Evolutionary conservation across 441 rosid genomes (phyloP).

Genomic region (Rhodomyrtus psidioides): DNA sequence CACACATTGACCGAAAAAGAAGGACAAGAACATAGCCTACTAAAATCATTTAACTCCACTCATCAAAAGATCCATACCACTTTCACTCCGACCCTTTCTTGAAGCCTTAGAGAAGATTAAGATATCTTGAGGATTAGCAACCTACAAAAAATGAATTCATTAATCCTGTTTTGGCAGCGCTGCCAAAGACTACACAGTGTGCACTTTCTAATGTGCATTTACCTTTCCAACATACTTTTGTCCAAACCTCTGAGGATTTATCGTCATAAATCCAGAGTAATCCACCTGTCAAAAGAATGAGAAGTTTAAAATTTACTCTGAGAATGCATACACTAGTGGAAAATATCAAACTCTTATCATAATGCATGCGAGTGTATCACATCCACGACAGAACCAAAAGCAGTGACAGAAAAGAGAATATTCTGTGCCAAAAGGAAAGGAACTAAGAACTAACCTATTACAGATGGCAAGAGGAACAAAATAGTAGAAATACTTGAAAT

Average conservation of each 20-base stretch:
- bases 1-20: background rate
- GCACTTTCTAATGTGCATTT: conserved; percentile 7
- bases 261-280: conserved; percentile 97
- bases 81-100: conserved; percentile 50
- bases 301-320: background rate
- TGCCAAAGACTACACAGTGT: background rate
- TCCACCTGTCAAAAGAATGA: conserved; percentile 58
- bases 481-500: background rate
- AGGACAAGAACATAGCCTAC: background rate
- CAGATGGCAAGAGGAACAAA: background rate
- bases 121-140: conserved; percentile 98
- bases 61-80: conserved; percentile 18
- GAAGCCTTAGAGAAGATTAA: conserved; percentile 92
- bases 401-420: background rate
- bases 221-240: conserved; percentile 99
- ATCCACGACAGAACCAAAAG: background rate
- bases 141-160: conserved; percentile 32
- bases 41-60: background rate
- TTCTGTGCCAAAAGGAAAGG: background rate
- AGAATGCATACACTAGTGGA: background rate
- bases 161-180: background rate
- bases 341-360: background rate
- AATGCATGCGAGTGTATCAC: background rate
- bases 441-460: background rate
- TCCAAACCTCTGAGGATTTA: conserved; percentile 98